phyloP scores from a whole-genome alignment of 257 asterid species.

The Nicotiana obtusifolia region DNA sequence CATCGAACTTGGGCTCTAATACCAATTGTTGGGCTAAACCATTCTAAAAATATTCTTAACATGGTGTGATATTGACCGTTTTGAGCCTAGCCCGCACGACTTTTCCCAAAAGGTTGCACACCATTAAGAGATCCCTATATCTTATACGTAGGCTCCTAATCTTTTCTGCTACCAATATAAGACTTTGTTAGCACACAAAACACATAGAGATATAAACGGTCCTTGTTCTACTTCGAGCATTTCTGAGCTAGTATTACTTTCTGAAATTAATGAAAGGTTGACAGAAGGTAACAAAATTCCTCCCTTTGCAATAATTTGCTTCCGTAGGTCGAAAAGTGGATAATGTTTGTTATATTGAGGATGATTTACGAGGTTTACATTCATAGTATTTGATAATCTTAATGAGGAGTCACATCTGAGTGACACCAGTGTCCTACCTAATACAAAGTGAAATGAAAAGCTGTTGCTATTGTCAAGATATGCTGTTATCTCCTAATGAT shows the following conservation, averaged over 20 bases:
- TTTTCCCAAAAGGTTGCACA: no score
- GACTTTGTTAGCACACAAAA: no score
- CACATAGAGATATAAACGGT: background rate
- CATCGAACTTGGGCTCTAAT: no score
- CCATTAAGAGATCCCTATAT: no score
- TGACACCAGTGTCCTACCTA: background rate
- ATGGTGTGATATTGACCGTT: no score
- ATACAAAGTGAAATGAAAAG: background rate
- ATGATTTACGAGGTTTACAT: background rate
- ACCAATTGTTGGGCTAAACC: no score
- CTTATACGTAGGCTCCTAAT: no score
- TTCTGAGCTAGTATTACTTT: background rate
- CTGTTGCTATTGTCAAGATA: background rate
- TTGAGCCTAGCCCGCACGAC: no score
- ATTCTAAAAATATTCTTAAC: no score
- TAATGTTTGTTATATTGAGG: background rate
- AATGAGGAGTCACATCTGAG: background rate
- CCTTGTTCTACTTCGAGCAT: background rate
- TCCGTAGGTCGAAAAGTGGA: no score
- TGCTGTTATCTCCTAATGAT: background rate
- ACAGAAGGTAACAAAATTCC: background rate
- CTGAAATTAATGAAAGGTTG: background rate
- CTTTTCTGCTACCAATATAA: no score
- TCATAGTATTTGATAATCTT: background rate
- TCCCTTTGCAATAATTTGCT: no score